Base-by-base conservation (phyloP, 2,329 filamentous ascomycete species). In the Cladosporium halotolerans region DNA sequence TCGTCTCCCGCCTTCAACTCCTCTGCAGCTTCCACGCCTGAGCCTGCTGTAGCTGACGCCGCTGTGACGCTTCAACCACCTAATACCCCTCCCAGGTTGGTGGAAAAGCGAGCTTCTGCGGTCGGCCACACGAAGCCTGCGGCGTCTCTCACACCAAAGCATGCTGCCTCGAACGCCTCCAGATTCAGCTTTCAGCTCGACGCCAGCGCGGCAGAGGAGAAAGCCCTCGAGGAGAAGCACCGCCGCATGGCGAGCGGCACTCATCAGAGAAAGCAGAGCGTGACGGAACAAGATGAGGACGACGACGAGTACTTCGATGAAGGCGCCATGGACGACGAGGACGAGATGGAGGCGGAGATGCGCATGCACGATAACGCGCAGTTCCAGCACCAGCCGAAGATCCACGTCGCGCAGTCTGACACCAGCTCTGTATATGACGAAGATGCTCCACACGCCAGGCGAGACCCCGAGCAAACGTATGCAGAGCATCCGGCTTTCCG, bases 131-230 rank as follows among this genome's bases (percentile, higher is more conserved):
- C 62, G n/a, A 58, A 58, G 31, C 38, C 53, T 19, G 46, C 14
- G 55, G 57, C 23, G 50, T 45, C 43, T 45, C 56, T 10, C 10
- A 45, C 41, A 9, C 73, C 73, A 4, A 68, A 72, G 43, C 74
- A 76, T 58, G 66, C 74, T 43, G 70, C 68, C 3, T 90, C 86
- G 66, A 88, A 84, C 9, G 88, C 87, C 0, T 89, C 86, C 0
- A 77, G 88, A 11, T 91, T 92, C 65, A 91, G 87, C 62, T 92
- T 92, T 63, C 87, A 91, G 63, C 88, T 90, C 76, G 80, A 84
- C 13, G 85, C 85, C 11, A 82, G 80, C 4, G 74, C 77, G 4
- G 73, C 75, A 0, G 80, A 85, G 62, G 82, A 85, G 67, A 85
- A 83, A 67, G 67, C 86, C 36, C 72, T 90, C 39, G 88, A 89